Evolutionary conservation across 2,329 filamentous ascomycete species (phyloP), one percentile per base, ranked within the genome.

Genomic region (Penicillium sumatraense): DNA sequence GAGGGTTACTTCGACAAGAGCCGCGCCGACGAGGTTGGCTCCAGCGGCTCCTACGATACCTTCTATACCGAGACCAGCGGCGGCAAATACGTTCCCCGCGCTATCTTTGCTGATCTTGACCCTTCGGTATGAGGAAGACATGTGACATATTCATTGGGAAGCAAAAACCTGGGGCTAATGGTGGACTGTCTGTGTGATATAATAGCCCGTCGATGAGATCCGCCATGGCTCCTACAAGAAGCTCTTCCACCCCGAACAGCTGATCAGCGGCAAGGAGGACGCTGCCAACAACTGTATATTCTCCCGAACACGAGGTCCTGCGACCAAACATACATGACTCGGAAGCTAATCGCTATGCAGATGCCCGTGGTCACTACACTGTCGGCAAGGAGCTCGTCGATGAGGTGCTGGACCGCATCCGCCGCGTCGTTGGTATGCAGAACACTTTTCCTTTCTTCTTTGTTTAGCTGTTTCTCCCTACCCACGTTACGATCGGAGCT

Each of bases 251-350:
- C 86, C 86, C 18, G 85, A 88, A 70, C 76, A 85, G 62, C 76
- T 88, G 75, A 83, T 88, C 65, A 87, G 83, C 70, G 86, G 86
- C 65, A 88, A 88, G 75, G 86, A 88, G 71, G 86, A 88, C 76
- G 86, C 86, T 56, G 85, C 86, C 65, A 88, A 88, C 72, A 88
- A 88, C 75, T 88, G 81, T 83, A 73, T 49, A 73, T 50, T 78
- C 58, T 16, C 38, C 21, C 9, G 3, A 40, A 16, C n/a, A 38
- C 33, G 33, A 16, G 9, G 20, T 31, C n/a, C 41, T 1, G 38
- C 20, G 38, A 14, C 23, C 26, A 31, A 24, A 36, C 16, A 21
- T 35, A 46, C 18, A 16, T 16, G 16, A 18, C 5, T 5, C 23
- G n/a, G 38, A 55, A 35, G 46, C 63, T 68, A 59, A 69, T 42